A percentile compares a stretch with the other conserved stretches of the same genome.
phyloP scores from a whole-genome alignment of 176 grass and related monocot species.

The Cymbopogon citratus region DNA sequence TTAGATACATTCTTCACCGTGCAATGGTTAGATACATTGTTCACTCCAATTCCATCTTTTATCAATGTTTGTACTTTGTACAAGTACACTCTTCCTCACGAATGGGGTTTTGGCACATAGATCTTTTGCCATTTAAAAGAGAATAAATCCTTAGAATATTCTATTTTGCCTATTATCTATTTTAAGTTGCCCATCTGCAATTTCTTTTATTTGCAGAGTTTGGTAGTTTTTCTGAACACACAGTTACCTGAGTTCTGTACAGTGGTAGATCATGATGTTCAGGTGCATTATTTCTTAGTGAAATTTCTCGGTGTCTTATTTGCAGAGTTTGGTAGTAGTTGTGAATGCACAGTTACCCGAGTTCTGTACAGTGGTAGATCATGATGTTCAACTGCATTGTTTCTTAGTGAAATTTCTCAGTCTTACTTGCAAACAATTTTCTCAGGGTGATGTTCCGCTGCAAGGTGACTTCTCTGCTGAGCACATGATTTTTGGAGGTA shows the following conservation, averaged over 20 bases:
- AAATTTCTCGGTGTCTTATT: constrained; percentile 26
- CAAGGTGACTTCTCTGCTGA: constrained; percentile 95
- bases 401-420: constrained; percentile 10
- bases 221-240: neutral
- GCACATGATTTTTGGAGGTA: constrained; percentile 99
- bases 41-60: neutral
- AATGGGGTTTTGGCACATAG: neutral
- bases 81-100: neutral
- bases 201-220: neutral
- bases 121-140: neutral
- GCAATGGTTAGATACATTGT: neutral
- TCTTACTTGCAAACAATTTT: constrained; percentile 18
- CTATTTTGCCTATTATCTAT: neutral
- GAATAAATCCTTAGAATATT: neutral
- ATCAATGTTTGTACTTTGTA: neutral
- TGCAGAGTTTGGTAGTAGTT: neutral
- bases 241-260: neutral
- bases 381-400: neutral
- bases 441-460: constrained; percentile 94
- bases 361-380: neutral
- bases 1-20: neutral
- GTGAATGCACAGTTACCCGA: neutral
- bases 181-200: neutral
- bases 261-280: neutral
- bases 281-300: neutral